phyloP scores from a whole-genome alignment of 768 basidiomycete genomes.

The Mrakia hoshinonis region DNA sequence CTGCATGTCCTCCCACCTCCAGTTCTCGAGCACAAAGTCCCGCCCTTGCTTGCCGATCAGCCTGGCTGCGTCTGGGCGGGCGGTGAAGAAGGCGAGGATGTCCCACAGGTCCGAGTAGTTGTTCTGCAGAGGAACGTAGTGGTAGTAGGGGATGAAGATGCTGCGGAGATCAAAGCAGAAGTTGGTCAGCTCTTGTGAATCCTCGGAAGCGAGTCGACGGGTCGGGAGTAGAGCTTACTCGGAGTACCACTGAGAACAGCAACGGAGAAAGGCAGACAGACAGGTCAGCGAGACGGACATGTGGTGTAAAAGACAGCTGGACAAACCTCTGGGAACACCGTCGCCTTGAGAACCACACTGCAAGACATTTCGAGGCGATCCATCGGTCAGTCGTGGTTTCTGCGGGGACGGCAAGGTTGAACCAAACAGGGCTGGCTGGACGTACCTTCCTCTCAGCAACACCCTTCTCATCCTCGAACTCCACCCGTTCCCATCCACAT shows the following conservation, averaged over 20 bases:
- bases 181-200: not conserved
- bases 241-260: constrained; percentile 25
- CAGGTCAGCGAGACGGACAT: not conserved
- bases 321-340: constrained; percentile 23
- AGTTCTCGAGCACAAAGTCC: constrained; percentile 21
- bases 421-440: not conserved
- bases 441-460: constrained; percentile 5
- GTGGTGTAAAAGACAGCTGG: not conserved
- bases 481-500: constrained; percentile 29
- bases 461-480: constrained; percentile 19
- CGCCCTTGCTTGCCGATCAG: constrained; percentile 23
- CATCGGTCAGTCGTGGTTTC: no score
- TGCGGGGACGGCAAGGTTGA: no score
- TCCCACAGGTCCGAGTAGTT: constrained; percentile 22
- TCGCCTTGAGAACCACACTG: constrained; percentile 23
- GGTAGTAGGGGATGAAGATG: constrained; percentile 24
- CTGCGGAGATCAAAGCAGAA: not conserved
- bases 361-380: no score
- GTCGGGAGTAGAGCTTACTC: not conserved
- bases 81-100: constrained; percentile 21
- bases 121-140: constrained; percentile 27
- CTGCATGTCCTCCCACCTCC: constrained; percentile 28
- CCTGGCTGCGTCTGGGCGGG: constrained; percentile 14
- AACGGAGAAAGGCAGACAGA: not conserved
- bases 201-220: not conserved